Base-by-base conservation (phyloP, 176 grass and related monocot species). In the Phoenix roebelenii region DNA sequence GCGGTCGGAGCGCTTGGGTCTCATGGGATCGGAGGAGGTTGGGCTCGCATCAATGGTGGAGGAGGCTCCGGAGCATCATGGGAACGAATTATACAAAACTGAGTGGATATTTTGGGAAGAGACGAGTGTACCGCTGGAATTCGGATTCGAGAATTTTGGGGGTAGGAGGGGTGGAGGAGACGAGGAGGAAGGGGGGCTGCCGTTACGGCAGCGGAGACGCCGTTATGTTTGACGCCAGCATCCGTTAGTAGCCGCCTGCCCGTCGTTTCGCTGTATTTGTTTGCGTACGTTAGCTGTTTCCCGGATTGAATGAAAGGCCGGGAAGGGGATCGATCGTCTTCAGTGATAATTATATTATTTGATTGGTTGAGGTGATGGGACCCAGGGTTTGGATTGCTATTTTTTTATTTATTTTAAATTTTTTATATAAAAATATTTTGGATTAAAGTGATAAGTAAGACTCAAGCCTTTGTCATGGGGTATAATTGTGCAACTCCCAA, bases 21-120 rank as follows among this genome's bases (percentile, higher is more conserved):
- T 81, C 80, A 68, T 89, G 44, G 73, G 59, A 22, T 70, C 49
- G 22, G 32, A 22, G 22, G 55, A 30, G 56, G 18, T 39, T 16
- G 20, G 14, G 35, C 15, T 28, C 22, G 10, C 58, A 61, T 60
- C 68, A 66, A 67, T 39, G 55, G 79, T 68, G 80, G 49, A 64
- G 69, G 3, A 80, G 56, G 50, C 86, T 79, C 60, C 69, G 83
- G 66, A 95, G 80, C 83, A 95, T 95, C 57, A 75, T 20, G 60
- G 18, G 55, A 54, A 54, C 23, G 20, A 49, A 1, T n/a, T 22
- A 65, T 14, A 28, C 26, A 28, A 28, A 3, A 28, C 26, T 4
- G 26, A 3, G 55, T 12, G 50, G 55, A 66, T 70, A 58, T 77
- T 65, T 65, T 61, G 32, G 50, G 56, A 44, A 22, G 49, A 16